A percentile compares a stretch with the other conserved stretches of the same genome.
Conservation (phyloP, 2,329 filamentous ascomycete species). For the Scytalidium lignicola region DNA sequence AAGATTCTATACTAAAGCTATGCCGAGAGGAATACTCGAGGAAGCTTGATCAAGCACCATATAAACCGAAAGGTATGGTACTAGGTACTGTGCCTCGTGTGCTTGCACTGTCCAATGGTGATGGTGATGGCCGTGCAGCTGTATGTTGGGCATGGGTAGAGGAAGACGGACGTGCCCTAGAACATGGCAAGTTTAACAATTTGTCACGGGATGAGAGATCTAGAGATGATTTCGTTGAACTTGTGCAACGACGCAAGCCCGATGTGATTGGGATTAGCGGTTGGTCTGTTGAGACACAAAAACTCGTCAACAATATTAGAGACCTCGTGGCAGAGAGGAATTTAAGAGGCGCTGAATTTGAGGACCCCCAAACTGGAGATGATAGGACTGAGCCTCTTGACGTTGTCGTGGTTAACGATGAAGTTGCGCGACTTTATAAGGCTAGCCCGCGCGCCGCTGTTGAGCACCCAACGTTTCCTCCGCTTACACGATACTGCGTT, state of each 20-base stretch:
- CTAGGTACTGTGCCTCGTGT: conserved; percentile 85
- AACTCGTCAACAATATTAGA: conserved; percentile 75
- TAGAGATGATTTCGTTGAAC: conserved; percentile 67
- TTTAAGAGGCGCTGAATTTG: conserved; percentile 74
- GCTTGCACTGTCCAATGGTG: conserved; percentile 80
- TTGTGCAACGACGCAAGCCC: conserved; percentile 74
- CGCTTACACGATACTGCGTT: conserved; percentile 83
- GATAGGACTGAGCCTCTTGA: conserved; percentile 76
- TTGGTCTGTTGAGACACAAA: conserved; percentile 80
- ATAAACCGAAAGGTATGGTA: conserved; percentile 89
- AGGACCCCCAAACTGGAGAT: conserved; percentile 71
- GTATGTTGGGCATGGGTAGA: conserved; percentile 91
- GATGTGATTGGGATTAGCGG: conserved; percentile 90
- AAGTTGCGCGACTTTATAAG: conserved; percentile 94
- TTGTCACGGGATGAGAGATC: conserved; percentile 65
- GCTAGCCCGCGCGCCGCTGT: conserved; percentile 73
- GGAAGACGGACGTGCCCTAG: conserved; percentile 82
- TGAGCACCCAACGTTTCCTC: conserved; percentile 76
- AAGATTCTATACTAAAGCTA: conserved; percentile 82
- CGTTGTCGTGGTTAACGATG: conserved; percentile 89
- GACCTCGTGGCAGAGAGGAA: conserved; percentile 72
- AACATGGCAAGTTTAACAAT: conserved; percentile 83
- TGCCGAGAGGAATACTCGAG: conserved; percentile 86
- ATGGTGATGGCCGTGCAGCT: conserved; percentile 70
- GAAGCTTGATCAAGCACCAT: conserved; percentile 90